Base-by-base conservation (phyloP, 768 basidiomycete species). In the Cubamyces sp. region DNA sequence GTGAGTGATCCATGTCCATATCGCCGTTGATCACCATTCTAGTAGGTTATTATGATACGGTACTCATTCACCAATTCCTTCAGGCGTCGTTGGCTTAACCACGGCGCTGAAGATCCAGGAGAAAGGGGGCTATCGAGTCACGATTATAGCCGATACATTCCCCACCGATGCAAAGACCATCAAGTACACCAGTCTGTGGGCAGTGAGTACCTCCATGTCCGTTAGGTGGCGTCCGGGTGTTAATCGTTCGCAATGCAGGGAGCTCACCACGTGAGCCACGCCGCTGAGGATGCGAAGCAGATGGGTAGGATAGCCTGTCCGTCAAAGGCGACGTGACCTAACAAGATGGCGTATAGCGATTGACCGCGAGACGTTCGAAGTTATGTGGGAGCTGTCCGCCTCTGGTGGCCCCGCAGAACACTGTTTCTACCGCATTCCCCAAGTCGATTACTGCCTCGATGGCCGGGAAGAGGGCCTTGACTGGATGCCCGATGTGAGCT, bases 131-230 rank as follows among this genome's bases (percentile, higher is more conserved):
- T 88, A 89, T 68, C 74, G 76, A 3, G 91, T 93, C 18, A 85
- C 84, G 1, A 79, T 94, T 54, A 74, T 93, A 12, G 87, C 92
- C 0, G 89, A 91, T 54, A 77, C 80, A 1, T 78, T 92, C 42
- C 91, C 92, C 0, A 86, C 79, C 41, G 92, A 94, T 71, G 81
- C 84, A 1, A 87, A 87, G 74, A 81, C 79, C n/a, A 86, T 88
- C 70, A 80, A 81, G 55, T 94, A 91, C 67, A 91, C 92, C 2
- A 91, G 89, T 71, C 83, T 83, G 37, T 93, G 92, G 92, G 92
- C 92, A 40, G 92, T 91, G 64, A 65, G 87, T 77, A 2, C 28
- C 4, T 34, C 1, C 16, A 6, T 23, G 15, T 26, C 19, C 18
- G 12, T 3, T 5, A 16, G 18, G 5, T 3, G 25, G n/a, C 12